Base-by-base conservation (phyloP, 805 yeast species). In the Candida vartiovaarae region DNA sequence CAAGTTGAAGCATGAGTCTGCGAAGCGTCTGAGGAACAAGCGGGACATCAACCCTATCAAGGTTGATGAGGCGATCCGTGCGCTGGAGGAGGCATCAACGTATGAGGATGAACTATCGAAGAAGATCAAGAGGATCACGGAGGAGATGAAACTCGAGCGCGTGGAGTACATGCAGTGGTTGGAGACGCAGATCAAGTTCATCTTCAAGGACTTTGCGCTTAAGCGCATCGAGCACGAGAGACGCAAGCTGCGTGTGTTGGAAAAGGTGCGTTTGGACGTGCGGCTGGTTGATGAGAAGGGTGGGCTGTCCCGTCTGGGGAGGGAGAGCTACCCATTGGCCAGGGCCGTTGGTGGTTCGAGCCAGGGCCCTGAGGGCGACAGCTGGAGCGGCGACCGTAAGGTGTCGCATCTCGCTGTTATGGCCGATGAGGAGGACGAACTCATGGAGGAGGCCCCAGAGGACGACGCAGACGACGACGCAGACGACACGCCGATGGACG, bases 161-260 rank as follows among this genome's bases (percentile, higher is more conserved):
- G 64, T 72, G 33, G 78, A 78, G 40, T 78, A 87, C 53, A 54
- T 83, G 29, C 62, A 65, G 10, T 75, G 76, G 55, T 68, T 84
- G n/a, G 84, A 84, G 43, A 45, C 56, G 3, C 78, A 75, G 56
- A 56, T 88, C 33, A 72, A 71, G 46, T 62, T 63, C 23, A 64
- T 77, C 25, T 66, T 91, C 39, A 79, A 78, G 46, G 74, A 70
- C 37, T 79, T 74, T 49, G 76, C 88, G 0, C 65, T 84, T 50
- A 78, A 80, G 49, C 80, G 80, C 54, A 89, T 93, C 36, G 95
- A 88, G 47, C 85, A 81, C 52, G 96, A 90, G 65, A 75, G 98
- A 36, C 82, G 86, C 54, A 80, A 84, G 40, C 70, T 93, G 41
- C 74, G 79, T 44, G 72, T 83, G 33, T 71, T 95, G 67, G 95